Evolutionary conservation across 352 stramenopile genomes (phyloP), one percentile per base, ranked within the genome.

Genomic region (Pythium pectinolyticum): DNA sequence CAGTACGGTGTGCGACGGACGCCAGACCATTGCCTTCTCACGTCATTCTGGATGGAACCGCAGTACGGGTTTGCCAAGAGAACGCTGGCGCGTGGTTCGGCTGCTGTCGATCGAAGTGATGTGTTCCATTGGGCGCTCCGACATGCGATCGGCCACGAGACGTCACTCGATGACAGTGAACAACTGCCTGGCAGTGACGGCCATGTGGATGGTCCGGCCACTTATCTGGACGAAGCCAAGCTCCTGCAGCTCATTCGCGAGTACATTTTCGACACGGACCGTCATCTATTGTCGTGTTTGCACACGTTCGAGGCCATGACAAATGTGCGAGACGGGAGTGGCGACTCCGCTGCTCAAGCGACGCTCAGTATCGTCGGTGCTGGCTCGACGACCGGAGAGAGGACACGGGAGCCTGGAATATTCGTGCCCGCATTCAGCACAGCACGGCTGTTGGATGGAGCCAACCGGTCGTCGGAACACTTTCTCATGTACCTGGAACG

Each of bases 31-130:
- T 87, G 72, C n/a, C 64, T 96, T 32, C 78, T 92, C 74, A 96
- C 85, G 11, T 94, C 85, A 8, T 86, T 96, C 34, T 96, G 87
- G 87, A 94, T 96, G 85, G 87, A 96, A 61, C 87, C 87, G 3
- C 83, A 93, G 57, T 80, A 92, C 66, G 85, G 85, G 6, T 71
- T 80, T 45, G 74, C 90, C 20, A 89, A 89, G 50, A 78, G 72
- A 20, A 78, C 70, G 0, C 43, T 92, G 25, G 80, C 83, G 1
- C 20, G 55, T 2, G 34, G 54, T 22, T 11, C 48, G 17, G 57
- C 73, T 34, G 51, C 75, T 37, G 63, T 70, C 30, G 78, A 83
- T 30, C 41, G 63, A n/a, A 79, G 64, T 5, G 82, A 92, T 50
- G 74, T 45, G 5, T 89, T 92, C 61, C 83, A 92, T 49, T 85